Conservation (phyloP, 2,329 filamentous ascomycete species). For the Leptoxyphium fumago region DNA sequence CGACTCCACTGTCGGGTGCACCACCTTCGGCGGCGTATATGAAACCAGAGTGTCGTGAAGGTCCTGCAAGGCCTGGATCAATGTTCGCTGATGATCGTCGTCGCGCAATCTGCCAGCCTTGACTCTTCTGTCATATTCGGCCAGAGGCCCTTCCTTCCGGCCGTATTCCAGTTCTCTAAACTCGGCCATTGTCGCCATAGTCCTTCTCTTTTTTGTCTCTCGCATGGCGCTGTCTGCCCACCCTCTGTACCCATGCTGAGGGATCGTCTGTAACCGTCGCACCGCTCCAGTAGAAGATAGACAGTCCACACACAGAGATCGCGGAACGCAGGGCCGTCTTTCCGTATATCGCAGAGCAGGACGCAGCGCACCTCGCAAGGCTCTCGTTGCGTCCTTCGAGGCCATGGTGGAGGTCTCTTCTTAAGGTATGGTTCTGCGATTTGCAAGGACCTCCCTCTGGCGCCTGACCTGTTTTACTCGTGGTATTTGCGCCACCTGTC, state of each 20-base stretch:
- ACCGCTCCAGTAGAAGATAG: slow-evolving; percentile 1
- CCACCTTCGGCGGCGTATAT: slow-evolving; percentile 60
- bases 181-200: slow-evolving; percentile 18
- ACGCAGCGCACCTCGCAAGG: slow-evolving; percentile 10
- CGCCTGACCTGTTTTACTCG: no score
- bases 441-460: neutral
- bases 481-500: no score
- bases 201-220: neutral
- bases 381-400: slow-evolving; percentile 9
- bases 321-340: neutral
- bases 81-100: slow-evolving; percentile 80
- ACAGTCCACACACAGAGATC: slow-evolving; percentile 12
- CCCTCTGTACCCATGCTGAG: no score
- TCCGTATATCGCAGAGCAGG: slow-evolving; percentile 1
- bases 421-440: neutral
- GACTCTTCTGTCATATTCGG: slow-evolving; percentile 79
- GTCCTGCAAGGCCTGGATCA: slow-evolving; percentile 79
- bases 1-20: slow-evolving; percentile 63
- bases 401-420: slow-evolving; percentile 8
- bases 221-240: no score
- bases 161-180: slow-evolving; percentile 10
- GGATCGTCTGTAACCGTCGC: no score
- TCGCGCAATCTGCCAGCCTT: slow-evolving; percentile 59
- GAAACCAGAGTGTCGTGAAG: slow-evolving; percentile 66
- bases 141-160: slow-evolving; percentile 48